Evolutionary conservation across 345 rosid species (phyloP), one percentile per base, ranked within the genome.

Genomic region (Anacardium occidentale): DNA sequence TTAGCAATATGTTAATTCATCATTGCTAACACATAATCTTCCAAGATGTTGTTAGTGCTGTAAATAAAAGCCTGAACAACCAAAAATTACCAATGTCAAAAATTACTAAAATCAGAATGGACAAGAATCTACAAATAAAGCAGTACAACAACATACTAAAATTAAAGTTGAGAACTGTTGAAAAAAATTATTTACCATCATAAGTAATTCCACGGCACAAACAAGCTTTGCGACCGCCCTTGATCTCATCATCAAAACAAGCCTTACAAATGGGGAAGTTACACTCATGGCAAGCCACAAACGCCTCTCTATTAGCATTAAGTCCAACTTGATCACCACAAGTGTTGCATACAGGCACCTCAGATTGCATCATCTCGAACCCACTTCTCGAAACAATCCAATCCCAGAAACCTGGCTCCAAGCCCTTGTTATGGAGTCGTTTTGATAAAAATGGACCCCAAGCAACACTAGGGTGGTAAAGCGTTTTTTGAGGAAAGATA

Each of bases 261-360:
- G 89, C 82, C 84, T 85, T 90, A 86, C 99, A 92, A 80, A 92
- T 80, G n/a, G 96, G 94, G 83, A 88, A 92, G 51, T 77, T 86
- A 74, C 99, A 92, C 70, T 92, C 96, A 60, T 86, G 91, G 75
- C 98, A 95, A 77, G 90, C 94, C 29, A 90, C 88, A 68, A 90
- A 92, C 55, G 76, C 42, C 69, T 87, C 96, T 1, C 99, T 94
- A 64, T 88, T 88, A 9, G 87, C 74, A 74, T 76, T 81, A 4
- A 83, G 3, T 64, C 95, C 96, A 14, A 95, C 88, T 25, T 81
- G 84, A 76, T 89, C 94, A 22, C 99, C 96, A 50, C 99, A 95
- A 72, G 90, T 88, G 79, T 82, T 89, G 87, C 99, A 95, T 24
- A 84, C 54, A 7, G 90, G 96, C 75, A 77, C 82, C 78, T 82